phyloP scores from a whole-genome alignment of 2,329 filamentous ascomycete genomes.

The Botrytis byssoidea region DNA sequence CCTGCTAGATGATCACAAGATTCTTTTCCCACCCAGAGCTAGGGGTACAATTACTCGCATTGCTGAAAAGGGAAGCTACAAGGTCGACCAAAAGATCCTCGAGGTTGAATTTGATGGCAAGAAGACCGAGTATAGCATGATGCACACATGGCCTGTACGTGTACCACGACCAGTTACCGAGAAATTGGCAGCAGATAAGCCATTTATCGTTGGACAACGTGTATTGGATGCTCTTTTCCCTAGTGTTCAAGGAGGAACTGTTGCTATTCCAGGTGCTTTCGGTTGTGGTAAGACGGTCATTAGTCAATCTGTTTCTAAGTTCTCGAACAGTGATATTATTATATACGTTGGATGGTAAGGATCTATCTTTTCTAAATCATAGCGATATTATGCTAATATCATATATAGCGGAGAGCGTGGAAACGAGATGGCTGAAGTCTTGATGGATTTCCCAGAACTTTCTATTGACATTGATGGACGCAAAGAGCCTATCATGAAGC shows the following conservation, averaged over 20 bases:
- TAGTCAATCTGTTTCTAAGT: slow-evolving; percentile 97
- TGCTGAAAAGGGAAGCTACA: slow-evolving; percentile 85
- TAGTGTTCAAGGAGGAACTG: slow-evolving; percentile 92
- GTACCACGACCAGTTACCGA: slow-evolving; percentile 89
- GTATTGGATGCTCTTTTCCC: slow-evolving; percentile 96
- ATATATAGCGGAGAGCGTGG: slow-evolving; percentile 70
- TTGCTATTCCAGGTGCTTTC: slow-evolving; percentile 97
- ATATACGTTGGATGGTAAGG: slow-evolving; percentile 77
- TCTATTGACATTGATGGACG: slow-evolving; percentile 92
- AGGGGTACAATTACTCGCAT: slow-evolving; percentile 91
- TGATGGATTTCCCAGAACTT: slow-evolving; percentile 99
- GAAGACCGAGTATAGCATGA: slow-evolving; percentile 93
- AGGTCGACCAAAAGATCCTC: slow-evolving; percentile 88
- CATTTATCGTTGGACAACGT: slow-evolving; percentile 94
- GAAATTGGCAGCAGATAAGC: slow-evolving; percentile 83
- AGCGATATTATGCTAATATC: background rate
- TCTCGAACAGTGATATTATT: slow-evolving; percentile 99
- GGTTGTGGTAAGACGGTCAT: slow-evolving; percentile 99
- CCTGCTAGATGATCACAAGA: slow-evolving; percentile 88
- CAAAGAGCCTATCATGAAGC: slow-evolving; percentile 99
- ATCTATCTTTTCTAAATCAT: background rate
- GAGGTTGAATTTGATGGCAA: slow-evolving; percentile 97
- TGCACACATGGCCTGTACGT: slow-evolving; percentile 98
- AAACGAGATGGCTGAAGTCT: slow-evolving; percentile 99
- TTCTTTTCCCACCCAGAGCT: slow-evolving; percentile 85